Percentiles rank a stretch among this genome's conserved stretches.
phyloP scores from a whole-genome alignment of 2,329 filamentous ascomycete species.

The Aspergillus sergii region DNA sequence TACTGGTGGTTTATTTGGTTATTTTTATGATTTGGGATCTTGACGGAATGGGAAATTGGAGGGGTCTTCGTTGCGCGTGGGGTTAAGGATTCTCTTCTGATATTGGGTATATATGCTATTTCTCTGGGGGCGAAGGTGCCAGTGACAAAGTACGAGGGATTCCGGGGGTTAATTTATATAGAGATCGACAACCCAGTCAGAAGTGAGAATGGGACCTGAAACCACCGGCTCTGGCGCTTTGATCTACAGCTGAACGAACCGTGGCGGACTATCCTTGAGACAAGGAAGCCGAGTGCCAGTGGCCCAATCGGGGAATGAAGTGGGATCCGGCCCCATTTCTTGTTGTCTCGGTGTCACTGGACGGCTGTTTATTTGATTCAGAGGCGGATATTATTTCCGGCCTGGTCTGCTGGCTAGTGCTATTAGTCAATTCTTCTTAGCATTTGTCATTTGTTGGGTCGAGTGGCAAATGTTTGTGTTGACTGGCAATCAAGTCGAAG shows the following conservation, averaged over 20 bases:
- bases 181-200: neutral
- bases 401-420: neutral
- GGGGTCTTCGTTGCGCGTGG: neutral
- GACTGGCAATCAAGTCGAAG: neutral
- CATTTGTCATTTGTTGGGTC: neutral
- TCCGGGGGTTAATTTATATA: neutral
- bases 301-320: neutral
- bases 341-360: neutral
- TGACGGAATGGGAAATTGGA: neutral
- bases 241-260: constrained; percentile 1
- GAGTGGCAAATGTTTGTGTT: neutral
- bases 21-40: neutral
- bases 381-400: constrained; percentile 1
- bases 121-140: neutral
- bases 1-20: neutral
- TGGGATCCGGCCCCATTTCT: neutral
- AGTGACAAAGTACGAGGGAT: neutral
- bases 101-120: neutral
- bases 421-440: constrained; percentile 2
- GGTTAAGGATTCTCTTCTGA: neutral
- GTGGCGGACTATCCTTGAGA: neutral
- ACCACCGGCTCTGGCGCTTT: neutral
- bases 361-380: neutral
- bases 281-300: neutral
- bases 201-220: neutral